phyloP scores from a whole-genome alignment of 1,139 yeast species.

The Debaryomyces coudertii region DNA sequence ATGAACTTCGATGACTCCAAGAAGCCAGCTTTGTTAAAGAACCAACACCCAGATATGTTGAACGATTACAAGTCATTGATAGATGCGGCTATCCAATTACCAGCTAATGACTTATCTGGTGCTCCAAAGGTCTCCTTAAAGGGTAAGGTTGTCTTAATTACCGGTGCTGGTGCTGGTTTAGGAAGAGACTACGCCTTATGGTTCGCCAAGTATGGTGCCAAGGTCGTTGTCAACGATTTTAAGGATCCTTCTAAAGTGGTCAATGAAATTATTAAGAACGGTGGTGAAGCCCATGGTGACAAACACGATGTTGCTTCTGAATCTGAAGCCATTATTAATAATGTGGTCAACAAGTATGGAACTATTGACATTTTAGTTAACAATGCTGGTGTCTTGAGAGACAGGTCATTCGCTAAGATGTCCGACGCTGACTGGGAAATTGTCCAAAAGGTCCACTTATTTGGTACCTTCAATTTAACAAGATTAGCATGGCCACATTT shows the following conservation, averaged over 20 bases:
- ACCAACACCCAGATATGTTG: slow-evolving; percentile 66
- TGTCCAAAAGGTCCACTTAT: slow-evolving; percentile 80
- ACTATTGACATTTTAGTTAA: slow-evolving; percentile 84
- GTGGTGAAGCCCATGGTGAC: slow-evolving; percentile 84
- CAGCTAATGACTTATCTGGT: slow-evolving; percentile 60
- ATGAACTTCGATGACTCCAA: slow-evolving; percentile 58
- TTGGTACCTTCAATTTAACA: slow-evolving; percentile 80
- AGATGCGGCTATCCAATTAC: slow-evolving; percentile 53
- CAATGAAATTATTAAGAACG: slow-evolving; percentile 73
- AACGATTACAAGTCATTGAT: slow-evolving; percentile 63
- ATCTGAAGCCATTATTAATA: slow-evolving; percentile 74
- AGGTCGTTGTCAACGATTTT: slow-evolving; percentile 92
- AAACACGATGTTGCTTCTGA: slow-evolving; percentile 79
- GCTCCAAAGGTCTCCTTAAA: slow-evolving; percentile 60
- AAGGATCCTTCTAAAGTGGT: slow-evolving; percentile 76
- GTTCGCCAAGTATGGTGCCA: slow-evolving; percentile 91
- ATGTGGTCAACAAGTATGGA: slow-evolving; percentile 79
- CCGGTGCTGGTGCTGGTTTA: slow-evolving; percentile 96
- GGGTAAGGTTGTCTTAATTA: slow-evolving; percentile 85
- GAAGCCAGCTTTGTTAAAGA: slow-evolving; percentile 56
- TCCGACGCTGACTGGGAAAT: slow-evolving; percentile 81
- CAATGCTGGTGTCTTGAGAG: slow-evolving; percentile 94
- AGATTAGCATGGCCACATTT: slow-evolving; percentile 94
- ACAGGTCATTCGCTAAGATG: slow-evolving; percentile 86
- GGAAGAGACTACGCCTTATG: slow-evolving; percentile 88